Base-by-base conservation (phyloP, 2,329 filamentous ascomycete genomes). In the Pleoardoris graminearum region DNA sequence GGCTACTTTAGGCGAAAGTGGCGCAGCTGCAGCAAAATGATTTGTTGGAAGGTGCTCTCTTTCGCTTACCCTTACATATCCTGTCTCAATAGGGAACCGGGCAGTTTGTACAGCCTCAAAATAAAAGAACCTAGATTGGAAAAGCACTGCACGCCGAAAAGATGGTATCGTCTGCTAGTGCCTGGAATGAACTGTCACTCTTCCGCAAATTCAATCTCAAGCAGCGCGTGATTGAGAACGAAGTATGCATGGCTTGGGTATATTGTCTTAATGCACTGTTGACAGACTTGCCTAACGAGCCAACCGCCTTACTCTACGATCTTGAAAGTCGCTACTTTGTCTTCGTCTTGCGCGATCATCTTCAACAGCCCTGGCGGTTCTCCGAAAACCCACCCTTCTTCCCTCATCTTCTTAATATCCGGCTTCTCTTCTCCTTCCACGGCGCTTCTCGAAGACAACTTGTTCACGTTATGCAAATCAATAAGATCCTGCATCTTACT, bases 181-280 rank as follows among this genome's bases (percentile, higher is more conserved):
- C n/a, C n/a, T n/a, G n/a, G n/a, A n/a, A n/a, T n/a, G n/a, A n/a
- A n/a, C n/a, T n/a, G n/a, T n/a, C n/a, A n/a, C n/a, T n/a, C n/a
- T n/a, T n/a, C n/a, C n/a, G n/a, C n/a, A n/a, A n/a, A n/a, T n/a
- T n/a, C n/a, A n/a, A n/a, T 46, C 29, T 35, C 29, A 46, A 46
- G 29, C 16, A 46, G 29, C 29, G 29, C 29, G 29, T 46, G 29
- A 46, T 46, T 32, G 16, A 46, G 29, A 46, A 46, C 29, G 16
- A 46, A 46, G 42, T 46, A 46, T 46, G 29, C 29, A 46, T 46
- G 29, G 42, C 42, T 35, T 46, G 22, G 42, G 29, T 46, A 46
- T 46, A 46, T 46, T 46, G 23, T 46, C 29, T 46, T 46, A 33
- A 46, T 46, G 29, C 16, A 46, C 42, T 46, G 29, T 46, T 46